phyloP scores from a whole-genome alignment of 2,329 filamentous ascomycete genomes.

The Pyricularia sp. region DNA sequence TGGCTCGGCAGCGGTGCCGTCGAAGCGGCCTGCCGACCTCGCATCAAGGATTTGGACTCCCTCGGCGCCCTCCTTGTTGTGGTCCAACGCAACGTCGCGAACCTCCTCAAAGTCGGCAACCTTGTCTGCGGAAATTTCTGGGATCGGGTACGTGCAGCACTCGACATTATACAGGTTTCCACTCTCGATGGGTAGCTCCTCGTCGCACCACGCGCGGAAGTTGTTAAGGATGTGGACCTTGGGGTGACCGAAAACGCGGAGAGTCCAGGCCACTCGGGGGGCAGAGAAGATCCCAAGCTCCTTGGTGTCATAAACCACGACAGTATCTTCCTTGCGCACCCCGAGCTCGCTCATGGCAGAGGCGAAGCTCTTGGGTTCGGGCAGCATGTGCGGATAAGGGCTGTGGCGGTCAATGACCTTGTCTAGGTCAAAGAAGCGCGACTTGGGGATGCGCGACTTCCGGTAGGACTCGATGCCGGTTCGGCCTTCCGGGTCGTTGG shows the following conservation, averaged over 20 bases:
- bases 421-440: slow-evolving; percentile 95
- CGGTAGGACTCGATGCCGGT: slow-evolving; percentile 75
- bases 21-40: slow-evolving; percentile 68
- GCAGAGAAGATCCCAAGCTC: slow-evolving; percentile 93
- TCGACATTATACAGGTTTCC: slow-evolving; percentile 62
- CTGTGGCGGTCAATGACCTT: slow-evolving; percentile 77
- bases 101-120: slow-evolving; percentile 79
- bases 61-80: slow-evolving; percentile 74
- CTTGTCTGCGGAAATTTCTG: slow-evolving; percentile 47
- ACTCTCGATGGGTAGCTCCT: slow-evolving; percentile 74
- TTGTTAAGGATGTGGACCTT: slow-evolving; percentile 91
- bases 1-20: slow-evolving; percentile 77
- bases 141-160: slow-evolving; percentile 55
- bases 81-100: slow-evolving; percentile 63
- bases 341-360: slow-evolving; percentile 83
- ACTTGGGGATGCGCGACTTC: slow-evolving; percentile 74
- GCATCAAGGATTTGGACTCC: slow-evolving; percentile 87
- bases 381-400: slow-evolving; percentile 95
- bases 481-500: slow-evolving; percentile 65
- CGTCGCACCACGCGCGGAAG: slow-evolving; percentile 85
- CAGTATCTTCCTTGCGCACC: slow-evolving; percentile 75
- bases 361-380: slow-evolving; percentile 72
- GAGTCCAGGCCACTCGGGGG: slow-evolving; percentile 87
- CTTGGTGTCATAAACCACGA: slow-evolving; percentile 90
- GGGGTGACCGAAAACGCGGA: slow-evolving; percentile 80